Evolutionary conservation across 2,329 filamentous ascomycete species (phyloP).

Genomic region (Fusarium sp.): DNA sequence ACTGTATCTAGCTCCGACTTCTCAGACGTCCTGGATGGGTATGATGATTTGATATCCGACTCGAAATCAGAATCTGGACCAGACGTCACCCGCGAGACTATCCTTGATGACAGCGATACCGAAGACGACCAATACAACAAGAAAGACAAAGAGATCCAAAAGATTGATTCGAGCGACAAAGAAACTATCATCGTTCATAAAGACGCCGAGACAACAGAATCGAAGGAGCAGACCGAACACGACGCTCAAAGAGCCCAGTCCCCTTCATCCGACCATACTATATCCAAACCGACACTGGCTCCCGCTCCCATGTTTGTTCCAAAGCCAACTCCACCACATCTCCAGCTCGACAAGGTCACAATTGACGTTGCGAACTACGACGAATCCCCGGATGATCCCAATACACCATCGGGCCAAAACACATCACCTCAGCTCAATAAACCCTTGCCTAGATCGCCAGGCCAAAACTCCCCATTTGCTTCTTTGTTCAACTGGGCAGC

Average conservation of each 20-base stretch:
- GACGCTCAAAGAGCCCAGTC: slow-evolving; percentile 47
- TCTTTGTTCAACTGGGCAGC: slow-evolving; percentile 66
- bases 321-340: slow-evolving; percentile 64
- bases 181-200: slow-evolving; percentile 19
- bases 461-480: slow-evolving; percentile 60
- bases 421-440: slow-evolving; percentile 61
- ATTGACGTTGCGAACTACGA: slow-evolving; percentile 46
- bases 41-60: slow-evolving; percentile 58
- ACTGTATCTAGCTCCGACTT: slow-evolving; percentile 57
- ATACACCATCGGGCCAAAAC: slow-evolving; percentile 46
- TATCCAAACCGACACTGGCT: slow-evolving; percentile 55
- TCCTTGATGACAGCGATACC: slow-evolving; percentile 39
- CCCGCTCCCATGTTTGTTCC: slow-evolving; percentile 62
- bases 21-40: slow-evolving; percentile 57
- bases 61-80: slow-evolving; percentile 43
- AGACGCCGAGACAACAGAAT: slow-evolving; percentile 26
- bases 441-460: slow-evolving; percentile 66
- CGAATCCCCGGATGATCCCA: slow-evolving; percentile 38
- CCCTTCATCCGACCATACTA: slow-evolving; percentile 51
- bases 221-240: slow-evolving; percentile 14
- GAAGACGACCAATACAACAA: slow-evolving; percentile 43
- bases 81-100: slow-evolving; percentile 45
- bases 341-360: slow-evolving; percentile 61
- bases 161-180: slow-evolving; percentile 41
- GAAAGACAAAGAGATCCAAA: slow-evolving; percentile 45